A percentile compares a stretch with the other conserved stretches of the same genome.
These are phyloP conservation scores for Diddensiella transvaalensis DNA, from an alignment of 805 yeast species.

Conservation along the genomic window DNA sequence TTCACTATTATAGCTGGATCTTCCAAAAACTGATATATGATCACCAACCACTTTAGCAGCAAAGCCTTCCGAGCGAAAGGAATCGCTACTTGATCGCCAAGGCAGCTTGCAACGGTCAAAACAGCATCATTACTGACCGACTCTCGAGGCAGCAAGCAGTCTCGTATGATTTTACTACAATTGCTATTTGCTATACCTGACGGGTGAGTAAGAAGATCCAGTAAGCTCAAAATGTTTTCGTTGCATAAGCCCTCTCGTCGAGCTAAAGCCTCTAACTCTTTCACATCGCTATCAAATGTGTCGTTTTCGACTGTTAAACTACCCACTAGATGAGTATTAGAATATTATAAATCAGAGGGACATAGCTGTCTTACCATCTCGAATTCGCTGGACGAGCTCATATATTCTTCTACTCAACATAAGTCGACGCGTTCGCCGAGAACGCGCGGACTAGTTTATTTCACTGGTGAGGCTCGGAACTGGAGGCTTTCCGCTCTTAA, in stretches of 20 bases:
- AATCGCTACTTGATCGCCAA: slow-evolving; percentile 2
- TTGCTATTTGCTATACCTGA: slow-evolving; percentile 8
- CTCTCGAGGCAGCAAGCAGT: slow-evolving; percentile 18
- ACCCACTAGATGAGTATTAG: too few relatives aligned
- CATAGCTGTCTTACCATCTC: too few relatives aligned
- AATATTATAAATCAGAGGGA: too few relatives aligned
- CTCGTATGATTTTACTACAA: slow-evolving; percentile 11
- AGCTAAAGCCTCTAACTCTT: not conserved
- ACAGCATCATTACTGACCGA: slow-evolving; percentile 29
- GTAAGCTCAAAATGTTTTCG: not conserved
- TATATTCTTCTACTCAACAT: too few relatives aligned
- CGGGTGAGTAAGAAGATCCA: slow-evolving; percentile 2
- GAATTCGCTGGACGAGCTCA: too few relatives aligned
- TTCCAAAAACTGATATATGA: slow-evolving; percentile 18
- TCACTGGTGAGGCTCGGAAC: too few relatives aligned
- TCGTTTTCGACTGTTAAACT: too few relatives aligned
- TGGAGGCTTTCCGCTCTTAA: too few relatives aligned
- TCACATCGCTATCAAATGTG: not conserved
- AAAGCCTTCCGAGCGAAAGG: slow-evolving; percentile 13
- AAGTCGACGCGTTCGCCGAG: too few relatives aligned
- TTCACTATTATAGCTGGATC: slow-evolving; percentile 15
- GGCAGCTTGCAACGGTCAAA: slow-evolving; percentile 28
- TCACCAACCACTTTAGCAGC: slow-evolving; percentile 23
- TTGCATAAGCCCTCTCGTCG: not conserved
- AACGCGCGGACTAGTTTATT: too few relatives aligned